Evolutionary conservation across 371 early-diverging fungal genomes (phyloP), one percentile per base, ranked within the genome.

Genomic region (Mortierella sp.): DNA sequence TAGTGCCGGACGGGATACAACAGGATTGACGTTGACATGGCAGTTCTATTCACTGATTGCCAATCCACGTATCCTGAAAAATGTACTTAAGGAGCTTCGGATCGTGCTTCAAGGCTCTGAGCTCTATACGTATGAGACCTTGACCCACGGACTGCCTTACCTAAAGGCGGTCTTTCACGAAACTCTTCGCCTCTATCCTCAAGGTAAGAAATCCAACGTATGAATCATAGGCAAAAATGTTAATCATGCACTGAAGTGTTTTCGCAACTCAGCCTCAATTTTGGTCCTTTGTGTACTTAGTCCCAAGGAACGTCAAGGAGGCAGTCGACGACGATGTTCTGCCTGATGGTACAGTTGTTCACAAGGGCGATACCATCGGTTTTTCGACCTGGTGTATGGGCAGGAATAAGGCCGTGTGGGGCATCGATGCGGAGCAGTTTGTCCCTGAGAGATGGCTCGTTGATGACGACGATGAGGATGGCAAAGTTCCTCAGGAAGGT

Each of bases 1-100:
- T 89, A 32, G 79, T 12, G 78, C 78, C 12, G 81, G 81, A 7
- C 70, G 81, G 12, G 81, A 81, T 27, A 86, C 88, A 5, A 88
- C 87, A 4, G 87, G 85, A 8, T 79, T 61, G 28, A 37, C 70
- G 23, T 24, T 78, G 31, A 50, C 63, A 11, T 90, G 48, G 78
- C 57, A 62, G 50, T 78, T 70, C 19, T 70, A 70, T 37, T 51
- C 53, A 2, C 59, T 78, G 39, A 54, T 78, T 70, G 58, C 47
- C 19, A 61, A 66, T 37, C 78, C 78, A 21, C 42, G 66, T 1
- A 41, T 65, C 27, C 39, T 70, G 63, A 57, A 50, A 42, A 70
- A 70, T 44, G 32, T 70, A 17, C 37, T 64, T 2, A 41, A 70
- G 26, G 78, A 78, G 41, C 37, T 78, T 4, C 55, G 65, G 6